A percentile compares a stretch with the other conserved stretches of the same genome.
phyloP scores from a whole-genome alignment of 257 asterid species.

The Jaltomata sinuosa region DNA sequence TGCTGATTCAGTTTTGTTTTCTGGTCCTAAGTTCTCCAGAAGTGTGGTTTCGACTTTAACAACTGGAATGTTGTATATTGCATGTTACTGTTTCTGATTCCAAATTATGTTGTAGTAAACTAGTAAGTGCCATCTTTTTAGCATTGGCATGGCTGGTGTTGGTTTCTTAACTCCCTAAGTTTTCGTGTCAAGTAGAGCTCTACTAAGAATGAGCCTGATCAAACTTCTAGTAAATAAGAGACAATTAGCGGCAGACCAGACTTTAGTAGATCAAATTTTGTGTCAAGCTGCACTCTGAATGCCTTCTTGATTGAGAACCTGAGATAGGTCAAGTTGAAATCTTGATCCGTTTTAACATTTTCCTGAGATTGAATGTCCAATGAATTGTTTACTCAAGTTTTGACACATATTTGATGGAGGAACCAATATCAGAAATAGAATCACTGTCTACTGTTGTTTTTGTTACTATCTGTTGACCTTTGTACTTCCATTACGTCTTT shows the following conservation, averaged over 20 bases:
- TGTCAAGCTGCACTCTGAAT: not conserved
- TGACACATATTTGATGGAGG: not conserved
- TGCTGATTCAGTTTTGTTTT: not conserved
- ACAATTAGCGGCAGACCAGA: not conserved
- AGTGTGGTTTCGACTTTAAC: not conserved
- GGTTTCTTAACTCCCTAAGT: not conserved
- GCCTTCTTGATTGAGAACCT: not conserved
- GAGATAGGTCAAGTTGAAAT: not conserved
- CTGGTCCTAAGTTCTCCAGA: not conserved
- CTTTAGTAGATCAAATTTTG: not conserved
- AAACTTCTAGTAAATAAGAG: not conserved
- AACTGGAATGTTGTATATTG: not conserved
- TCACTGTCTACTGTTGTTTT: not conserved
- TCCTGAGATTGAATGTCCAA: not conserved
- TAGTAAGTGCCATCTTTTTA: not conserved
- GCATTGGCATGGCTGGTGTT: not conserved
- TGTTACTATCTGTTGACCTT: no score
- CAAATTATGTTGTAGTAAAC: not conserved
- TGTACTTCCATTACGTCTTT: no score
- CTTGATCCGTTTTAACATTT: no score
- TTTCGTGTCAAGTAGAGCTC: not conserved
- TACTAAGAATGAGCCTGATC: not conserved
- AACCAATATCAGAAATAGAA: not conserved
- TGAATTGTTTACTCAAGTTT: not conserved
- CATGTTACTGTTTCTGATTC: not conserved